Evolutionary conservation across 1,284 basidiomycete genomes (phyloP).

Genomic region (Kwoniella shivajii): DNA sequence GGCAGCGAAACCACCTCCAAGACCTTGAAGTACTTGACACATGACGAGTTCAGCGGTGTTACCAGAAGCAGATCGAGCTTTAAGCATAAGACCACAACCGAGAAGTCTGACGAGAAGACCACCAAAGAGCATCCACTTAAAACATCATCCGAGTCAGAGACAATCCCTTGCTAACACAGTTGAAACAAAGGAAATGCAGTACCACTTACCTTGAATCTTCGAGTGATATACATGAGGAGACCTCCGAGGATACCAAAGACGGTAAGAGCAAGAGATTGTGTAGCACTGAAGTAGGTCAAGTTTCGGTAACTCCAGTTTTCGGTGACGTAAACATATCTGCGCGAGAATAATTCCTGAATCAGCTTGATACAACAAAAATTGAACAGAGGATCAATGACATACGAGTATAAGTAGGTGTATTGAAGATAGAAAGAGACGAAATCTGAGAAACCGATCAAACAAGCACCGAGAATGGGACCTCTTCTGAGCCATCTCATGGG

Average conservation of each 20-base stretch:
- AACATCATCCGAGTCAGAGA: background rate
- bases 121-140: conserved; percentile 63
- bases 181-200: too few relatives aligned
- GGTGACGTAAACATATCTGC: conserved; percentile 47
- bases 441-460: conserved; percentile 69
- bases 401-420: conserved; percentile 49
- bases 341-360: background rate
- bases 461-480: conserved; percentile 63
- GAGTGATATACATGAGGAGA: conserved; percentile 51
- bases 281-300: conserved; percentile 48
- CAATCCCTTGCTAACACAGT: too few relatives aligned
- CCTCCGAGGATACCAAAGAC: conserved; percentile 57
- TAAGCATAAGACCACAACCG: conserved; percentile 72
- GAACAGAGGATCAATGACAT: conserved; percentile 19
- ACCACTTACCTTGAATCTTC: conserved; percentile 55
- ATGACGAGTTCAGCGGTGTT: conserved; percentile 58
- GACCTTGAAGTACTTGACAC: conserved; percentile 58
- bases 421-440: conserved; percentile 63
- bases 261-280: conserved; percentile 51
- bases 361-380: too few relatives aligned
- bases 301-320: conserved; percentile 43
- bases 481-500: conserved; percentile 63
- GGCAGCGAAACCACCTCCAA: conserved; percentile 66
- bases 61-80: conserved; percentile 66
- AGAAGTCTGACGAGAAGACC: conserved; percentile 70